Evolutionary conservation across 2,329 filamentous ascomycete species (phyloP).

Genomic region (Cladosporium sp.): DNA sequence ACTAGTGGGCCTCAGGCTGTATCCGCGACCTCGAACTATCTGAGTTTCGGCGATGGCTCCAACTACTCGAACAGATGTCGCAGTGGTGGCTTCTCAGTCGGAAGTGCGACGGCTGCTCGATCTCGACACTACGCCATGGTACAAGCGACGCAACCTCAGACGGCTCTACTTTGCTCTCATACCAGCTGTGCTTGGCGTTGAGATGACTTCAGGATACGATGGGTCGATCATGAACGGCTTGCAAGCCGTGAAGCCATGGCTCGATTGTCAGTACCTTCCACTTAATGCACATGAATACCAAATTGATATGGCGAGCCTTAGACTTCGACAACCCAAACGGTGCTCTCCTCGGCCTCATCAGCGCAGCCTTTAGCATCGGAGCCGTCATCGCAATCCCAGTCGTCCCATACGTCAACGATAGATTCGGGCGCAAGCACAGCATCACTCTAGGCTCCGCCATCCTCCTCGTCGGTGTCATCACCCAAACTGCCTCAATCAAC

Average conservation of each 20-base stretch:
- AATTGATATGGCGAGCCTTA: not conserved
- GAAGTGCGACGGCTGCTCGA: slow-evolving; percentile 22
- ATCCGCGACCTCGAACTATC: not conserved
- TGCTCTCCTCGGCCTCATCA: slow-evolving; percentile 14
- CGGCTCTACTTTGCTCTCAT: slow-evolving; percentile 19
- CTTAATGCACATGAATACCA: not conserved
- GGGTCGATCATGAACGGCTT: slow-evolving; percentile 15
- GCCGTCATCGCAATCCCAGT: slow-evolving; percentile 7
- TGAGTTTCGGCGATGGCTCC: not conserved
- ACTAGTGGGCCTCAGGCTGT: not conserved
- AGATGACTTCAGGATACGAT: slow-evolving; percentile 23
- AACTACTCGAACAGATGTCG: slow-evolving; percentile 20
- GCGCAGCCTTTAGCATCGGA: slow-evolving; percentile 11
- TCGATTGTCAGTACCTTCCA: slow-evolving; percentile 10
- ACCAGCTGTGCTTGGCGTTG: slow-evolving; percentile 21
- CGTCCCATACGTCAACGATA: slow-evolving; percentile 28
- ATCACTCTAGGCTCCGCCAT: slow-evolving; percentile 42
- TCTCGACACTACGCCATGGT: slow-evolving; percentile 22
- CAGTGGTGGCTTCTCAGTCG: slow-evolving; percentile 21
- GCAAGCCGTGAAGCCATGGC: slow-evolving; percentile 18
- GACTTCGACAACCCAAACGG: slow-evolving; percentile 16
- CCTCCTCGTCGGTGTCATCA: slow-evolving; percentile 41
- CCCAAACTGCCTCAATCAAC: slow-evolving; percentile 41
- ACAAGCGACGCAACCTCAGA: slow-evolving; percentile 20
- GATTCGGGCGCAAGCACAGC: slow-evolving; percentile 39